Evolutionary conservation across 805 yeast genomes (phyloP), one percentile per base, ranked within the genome.

Genomic region (Candida mattraensis): DNA sequence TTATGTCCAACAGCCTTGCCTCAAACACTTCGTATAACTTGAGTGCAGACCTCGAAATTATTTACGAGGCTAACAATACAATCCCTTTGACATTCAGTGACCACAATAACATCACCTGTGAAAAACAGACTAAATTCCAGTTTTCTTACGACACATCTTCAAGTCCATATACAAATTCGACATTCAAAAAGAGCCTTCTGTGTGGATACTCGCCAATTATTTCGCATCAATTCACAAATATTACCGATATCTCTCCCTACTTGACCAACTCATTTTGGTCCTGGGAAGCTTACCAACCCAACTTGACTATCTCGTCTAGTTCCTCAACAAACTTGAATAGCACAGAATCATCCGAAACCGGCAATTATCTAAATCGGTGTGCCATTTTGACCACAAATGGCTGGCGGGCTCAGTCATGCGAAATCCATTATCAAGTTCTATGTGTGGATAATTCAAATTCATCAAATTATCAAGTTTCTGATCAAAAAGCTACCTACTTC

Each of bases 161-260:
- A 0, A 22, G 28, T 9, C 63, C 66, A 1, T 81, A 74, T 50
- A 57, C 71, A 0, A 45, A 61, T 11, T 41, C 38, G 0, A 45
- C 71, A 1, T 60, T 79, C 24, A 50, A 53, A 24, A 45, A 60
- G 2, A 66, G 67, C 28, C 54, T 79, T 4, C 40, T 58, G 14
- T 69, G 81, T 47, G 97, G 96, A 0, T 72, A 64, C 35, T 70
- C 85, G 0, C 87, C 95, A 0, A 69, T 87, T 0, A 54, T 87
- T 60, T 72, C 60, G 32, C 75, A 45, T 44, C 68, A 9, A 20
- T 52, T 45, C 27, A 30, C 19, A 36, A 44, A 51, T 30, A 23
- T 63, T 8, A 22, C 58, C 10, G 47, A 54, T 11, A 54, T 71
- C 7, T 52, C 64, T 0, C 33, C 47, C 0, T 48, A 70, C 17